phyloP scores from a whole-genome alignment of 2,329 filamentous ascomycete genomes.

The Venturia aucupariae region DNA sequence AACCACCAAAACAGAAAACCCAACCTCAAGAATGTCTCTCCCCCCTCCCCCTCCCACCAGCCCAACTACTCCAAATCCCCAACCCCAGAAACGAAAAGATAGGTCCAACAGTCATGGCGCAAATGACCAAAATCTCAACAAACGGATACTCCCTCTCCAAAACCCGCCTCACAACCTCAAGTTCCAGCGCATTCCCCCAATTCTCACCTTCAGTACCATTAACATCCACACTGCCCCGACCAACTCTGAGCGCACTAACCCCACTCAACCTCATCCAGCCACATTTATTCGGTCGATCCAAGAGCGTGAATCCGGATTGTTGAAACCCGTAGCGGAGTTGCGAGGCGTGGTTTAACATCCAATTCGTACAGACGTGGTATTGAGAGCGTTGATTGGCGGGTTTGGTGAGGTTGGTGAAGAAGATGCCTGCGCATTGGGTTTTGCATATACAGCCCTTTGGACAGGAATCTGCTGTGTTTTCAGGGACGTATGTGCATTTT shows the following conservation, averaged over 20 bases:
- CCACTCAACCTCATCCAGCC: slow-evolving; percentile 2
- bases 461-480: slow-evolving; percentile 1
- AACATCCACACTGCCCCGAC: slow-evolving; percentile 8
- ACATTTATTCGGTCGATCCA: background rate
- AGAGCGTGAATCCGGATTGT: background rate
- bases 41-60: background rate
- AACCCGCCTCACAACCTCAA: background rate
- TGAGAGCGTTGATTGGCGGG: background rate
- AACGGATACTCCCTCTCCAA: slow-evolving; percentile 9
- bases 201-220: slow-evolving; percentile 4
- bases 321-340: slow-evolving; percentile 8
- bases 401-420: slow-evolving; percentile 1
- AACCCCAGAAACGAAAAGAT: slow-evolving; percentile 10
- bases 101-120: slow-evolving; percentile 1
- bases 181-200: background rate
- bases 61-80: background rate
- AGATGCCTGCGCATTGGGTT: slow-evolving; percentile 3
- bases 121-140: slow-evolving; percentile 12
- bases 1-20: background rate
- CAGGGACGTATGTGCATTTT: slow-evolving; percentile 11
- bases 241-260: slow-evolving; percentile 3
- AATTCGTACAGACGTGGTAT: slow-evolving; percentile 12
- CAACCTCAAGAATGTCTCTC: background rate
- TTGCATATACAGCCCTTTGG: slow-evolving; percentile 7
- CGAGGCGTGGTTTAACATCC: slow-evolving; percentile 9